Evolutionary conservation across 192 early-diverging fungal genomes (phyloP), one percentile per base, ranked within the genome.

Genomic region (Coemansia interrupta): DNA sequence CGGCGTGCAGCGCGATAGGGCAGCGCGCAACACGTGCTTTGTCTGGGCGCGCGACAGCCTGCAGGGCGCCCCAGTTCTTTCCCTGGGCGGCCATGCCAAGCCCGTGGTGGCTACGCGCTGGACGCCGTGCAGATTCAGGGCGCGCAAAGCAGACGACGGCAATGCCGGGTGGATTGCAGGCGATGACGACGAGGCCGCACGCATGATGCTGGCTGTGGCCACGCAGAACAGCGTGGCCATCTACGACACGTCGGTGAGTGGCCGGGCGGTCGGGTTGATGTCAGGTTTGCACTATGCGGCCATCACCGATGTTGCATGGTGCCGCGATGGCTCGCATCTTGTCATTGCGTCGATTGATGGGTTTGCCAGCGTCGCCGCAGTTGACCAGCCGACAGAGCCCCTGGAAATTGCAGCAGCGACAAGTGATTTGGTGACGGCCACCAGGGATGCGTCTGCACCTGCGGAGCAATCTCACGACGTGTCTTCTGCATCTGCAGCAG

Each of bases 221-320:
- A 87, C 84, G n/a, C 89, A 90, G 62, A 90, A 92, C 62, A 69
- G 88, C 2, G 78, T 95, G 14, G 80, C 85, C 17, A 79, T 98
- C 4, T 96, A 96, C 72, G 93, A 96, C 82, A 93, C 95, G 53
- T 82, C 89, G 56, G 81, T 85, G 53, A 45, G 43, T 0, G 60
- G 30, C 5, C 69, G 75, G 14, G 88, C 95, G 1, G 78, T 94
- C 5, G 91, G 85, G 14, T 69, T 87, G 26, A 61, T 94, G 49
- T 73, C 83, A 15, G 88, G 90, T 24, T 74, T 96, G 55, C 95
- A 98, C 68, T 95, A 90, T 70, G 87, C 92, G 14, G 86, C 91
- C 2, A 78, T 96, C 38, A 92, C 93, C 9, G 95, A 98, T 70
- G 58, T 95, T 44, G 73, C 92, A 17, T 96, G 93, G 95, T 86